Conservation (phyloP, 805 yeast species). For the Kuraishia floccosa region DNA sequence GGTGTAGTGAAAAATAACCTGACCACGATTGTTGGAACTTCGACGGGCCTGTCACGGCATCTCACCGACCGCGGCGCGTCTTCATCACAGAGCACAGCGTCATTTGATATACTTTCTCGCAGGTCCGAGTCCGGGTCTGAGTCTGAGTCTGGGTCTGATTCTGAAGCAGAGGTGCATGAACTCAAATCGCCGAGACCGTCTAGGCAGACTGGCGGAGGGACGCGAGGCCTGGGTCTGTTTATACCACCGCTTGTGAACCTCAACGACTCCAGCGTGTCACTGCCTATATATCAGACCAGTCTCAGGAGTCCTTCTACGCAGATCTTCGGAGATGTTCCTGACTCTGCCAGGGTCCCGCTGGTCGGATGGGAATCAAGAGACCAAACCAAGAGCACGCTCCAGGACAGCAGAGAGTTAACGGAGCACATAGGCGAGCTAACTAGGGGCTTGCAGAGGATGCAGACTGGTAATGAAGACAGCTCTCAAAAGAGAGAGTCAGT, state of each 20-base stretch:
- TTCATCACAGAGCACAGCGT: background rate
- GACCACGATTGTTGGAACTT: conserved; percentile 1
- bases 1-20: no score
- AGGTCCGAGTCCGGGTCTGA: background rate
- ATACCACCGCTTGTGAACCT: background rate
- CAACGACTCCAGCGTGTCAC: background rate
- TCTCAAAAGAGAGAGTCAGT: conserved; percentile 3
- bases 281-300: background rate
- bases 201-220: no score
- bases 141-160: background rate
- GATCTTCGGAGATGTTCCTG: background rate
- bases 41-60: no score
- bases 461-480: no score
- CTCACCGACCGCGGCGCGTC: no score
- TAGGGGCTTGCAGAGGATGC: no score
- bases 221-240: no score
- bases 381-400: background rate
- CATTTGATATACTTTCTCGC: background rate
- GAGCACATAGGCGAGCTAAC: no score
- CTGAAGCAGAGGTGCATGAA: background rate
- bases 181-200: background rate
- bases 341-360: no score
- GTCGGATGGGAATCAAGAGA: no score
- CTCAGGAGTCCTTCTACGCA: background rate
- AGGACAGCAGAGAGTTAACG: no score